Base-by-base conservation (phyloP, 768 basidiomycete species). In the Mrakia hoshinonis region DNA sequence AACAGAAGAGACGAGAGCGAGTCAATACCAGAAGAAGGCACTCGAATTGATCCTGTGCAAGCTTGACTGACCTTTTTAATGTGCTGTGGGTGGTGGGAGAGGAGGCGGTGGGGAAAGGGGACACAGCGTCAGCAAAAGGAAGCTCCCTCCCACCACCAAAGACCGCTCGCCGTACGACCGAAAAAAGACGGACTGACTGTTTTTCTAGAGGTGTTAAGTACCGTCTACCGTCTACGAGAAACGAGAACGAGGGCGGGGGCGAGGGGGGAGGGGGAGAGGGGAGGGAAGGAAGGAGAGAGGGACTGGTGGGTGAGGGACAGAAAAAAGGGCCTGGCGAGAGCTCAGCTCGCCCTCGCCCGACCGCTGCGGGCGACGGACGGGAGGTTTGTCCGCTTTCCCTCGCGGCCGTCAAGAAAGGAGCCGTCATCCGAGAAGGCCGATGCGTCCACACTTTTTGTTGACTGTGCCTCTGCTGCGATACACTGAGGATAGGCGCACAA, bases 181-280 rank as follows among this genome's bases (percentile, higher is more conserved):
- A 15, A 7, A 61, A 36, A 7, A 39, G 15, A 11, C n/a, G n/a
- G 15, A 61, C 58, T 61, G 3, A 58, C 55, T 31, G 13, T 61
- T 55, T 60, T 60, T 13, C 36, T 11, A 58, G 34, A 58, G 31
- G 4, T 4, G 34, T 9, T 39, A 9, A 34, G 58, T 39, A 61
- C 58, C 58, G 58, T 61, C 58, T 61, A 61, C 58, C 58, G 58
- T 61, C 58, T 61, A n/a, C 58, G 31, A 38, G 34, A 38, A 38
- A 61, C 31, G 58, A 61, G 58, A 61, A 61, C 24, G 55, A 58
- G 55, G 55, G 55, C 55, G 55, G 34, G 29, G 55, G 29, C 13
- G 58, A 20, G n/a, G 36, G 20, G 36, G 34, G 58, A 20, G 34
- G 20, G 36, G 58, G 22, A 6, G 7, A 34, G 58, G 36, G 18